Conservation (phyloP, 164 flowering plant species). For the Vitis cinerea region DNA sequence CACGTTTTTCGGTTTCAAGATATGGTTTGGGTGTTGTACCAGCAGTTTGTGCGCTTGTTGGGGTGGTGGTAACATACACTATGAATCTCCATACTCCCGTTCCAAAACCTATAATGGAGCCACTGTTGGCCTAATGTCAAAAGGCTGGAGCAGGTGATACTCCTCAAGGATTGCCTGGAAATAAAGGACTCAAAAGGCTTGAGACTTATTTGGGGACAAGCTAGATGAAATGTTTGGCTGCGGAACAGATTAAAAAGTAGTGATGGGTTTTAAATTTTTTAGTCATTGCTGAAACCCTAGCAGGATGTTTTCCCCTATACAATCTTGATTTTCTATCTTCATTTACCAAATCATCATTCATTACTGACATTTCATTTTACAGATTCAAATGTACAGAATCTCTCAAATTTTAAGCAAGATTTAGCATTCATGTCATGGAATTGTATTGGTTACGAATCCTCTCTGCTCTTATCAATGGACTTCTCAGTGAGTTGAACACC, state of each 20-base stretch:
- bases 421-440: background rate
- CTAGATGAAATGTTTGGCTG: too few relatives aligned
- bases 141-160: background rate
- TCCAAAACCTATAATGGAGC: conserved; percentile 43
- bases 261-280: too few relatives aligned
- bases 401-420: background rate
- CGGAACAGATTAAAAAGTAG: too few relatives aligned
- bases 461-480: too few relatives aligned
- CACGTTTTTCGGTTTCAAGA: conserved; percentile 54
- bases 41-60: conserved; percentile 67
- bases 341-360: background rate
- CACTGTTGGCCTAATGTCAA: conserved; percentile 49
- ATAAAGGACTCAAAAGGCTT: background rate
- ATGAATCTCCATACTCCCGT: conserved; percentile 53
- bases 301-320: too few relatives aligned
- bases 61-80: conserved; percentile 53
- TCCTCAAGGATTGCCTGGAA: too few relatives aligned
- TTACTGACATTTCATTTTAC: background rate
- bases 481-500: too few relatives aligned
- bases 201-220: too few relatives aligned
- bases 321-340: background rate
- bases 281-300: too few relatives aligned
- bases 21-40: conserved; percentile 83
- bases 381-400: background rate
- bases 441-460: background rate